Evolutionary conservation across 2,329 filamentous ascomycete species (phyloP), one percentile per base, ranked within the genome.

Genomic region (Metarhizium album): DNA sequence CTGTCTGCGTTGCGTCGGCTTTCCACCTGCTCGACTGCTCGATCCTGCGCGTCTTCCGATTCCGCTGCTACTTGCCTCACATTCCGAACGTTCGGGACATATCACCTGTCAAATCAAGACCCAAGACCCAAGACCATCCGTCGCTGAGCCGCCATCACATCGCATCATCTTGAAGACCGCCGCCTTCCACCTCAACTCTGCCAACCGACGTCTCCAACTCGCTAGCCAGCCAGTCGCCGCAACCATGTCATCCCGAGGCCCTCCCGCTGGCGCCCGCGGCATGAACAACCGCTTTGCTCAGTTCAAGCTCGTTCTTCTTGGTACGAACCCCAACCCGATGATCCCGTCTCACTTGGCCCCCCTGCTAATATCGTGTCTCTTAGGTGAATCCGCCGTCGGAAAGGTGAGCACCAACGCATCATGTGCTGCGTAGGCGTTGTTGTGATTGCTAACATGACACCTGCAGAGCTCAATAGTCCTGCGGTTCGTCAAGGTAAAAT

Each of bases 311-410:
- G 93, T 98, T 59, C 78, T 98, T 66, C 79, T 98, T 58, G 93
- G 93, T 97, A 80, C 60, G 85, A n/a, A 46, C 42, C 18, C 22
- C 7, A n/a, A 46, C 42, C 18, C 22, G 8, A 14, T 8, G 22
- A 18, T 47, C 33, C 33, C 40, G 43, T 16, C 14, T 31, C 65
- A 52, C 42, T 13, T 29, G 14, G 9, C 33, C 35, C 46, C 50
- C 27, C 24, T 43, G 50, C 55, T 58, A 47, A 58, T 50, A 42
- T 46, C 42, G 40, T 33, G 46, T 52, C 50, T 60, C 47, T n/a
- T 67, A 97, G 91, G 93, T 69, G 93, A 98, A 77, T 98, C 93
- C 60, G 93, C 93, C 53, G 93, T 98, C 52, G 93, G 93, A 84
- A 98, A 98, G 87, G 89, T 94, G 71, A 59, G 66, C 6, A 14